A percentile compares a stretch with the other conserved stretches of the same genome.
phyloP scores from a whole-genome alignment of 805 yeast genomes.

The Geotrichum ghanense region DNA sequence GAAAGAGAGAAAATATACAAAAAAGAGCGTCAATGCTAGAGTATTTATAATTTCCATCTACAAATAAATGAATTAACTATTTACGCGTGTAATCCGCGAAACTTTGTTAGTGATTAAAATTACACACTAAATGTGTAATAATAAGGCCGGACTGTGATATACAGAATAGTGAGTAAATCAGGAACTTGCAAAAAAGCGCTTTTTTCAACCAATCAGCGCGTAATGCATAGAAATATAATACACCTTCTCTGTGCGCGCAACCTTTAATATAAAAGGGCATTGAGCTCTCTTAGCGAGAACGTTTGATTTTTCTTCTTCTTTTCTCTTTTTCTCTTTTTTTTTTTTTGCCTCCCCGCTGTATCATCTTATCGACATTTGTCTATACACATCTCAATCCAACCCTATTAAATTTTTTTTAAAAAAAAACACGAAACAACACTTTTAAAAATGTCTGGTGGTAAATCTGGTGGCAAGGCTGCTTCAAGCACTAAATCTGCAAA shows the following conservation, averaged over 20 bases:
- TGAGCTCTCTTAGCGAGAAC: too few relatives aligned
- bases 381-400: background rate
- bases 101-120: background rate
- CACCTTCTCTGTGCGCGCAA: background rate
- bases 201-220: background rate
- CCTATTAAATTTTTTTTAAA: background rate
- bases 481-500: constrained; percentile 90
- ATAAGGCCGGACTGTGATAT: background rate
- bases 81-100: background rate
- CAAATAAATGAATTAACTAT: background rate
- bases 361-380: background rate
- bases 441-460: constrained; percentile 61
- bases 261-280: background rate
- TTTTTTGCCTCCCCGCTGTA: too few relatives aligned
- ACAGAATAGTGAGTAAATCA: background rate
- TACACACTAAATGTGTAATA: background rate
- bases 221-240: background rate
- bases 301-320: background rate
- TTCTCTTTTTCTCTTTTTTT: background rate
- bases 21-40: too few relatives aligned
- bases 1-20: constrained; percentile 7
- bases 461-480: constrained; percentile 87
- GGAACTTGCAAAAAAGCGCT: constrained; percentile 1
- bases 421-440: background rate
- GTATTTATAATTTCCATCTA: constrained; percentile 1